Base-by-base conservation (phyloP, 108 stramenopile species). In the Conticribra guillardii region DNA sequence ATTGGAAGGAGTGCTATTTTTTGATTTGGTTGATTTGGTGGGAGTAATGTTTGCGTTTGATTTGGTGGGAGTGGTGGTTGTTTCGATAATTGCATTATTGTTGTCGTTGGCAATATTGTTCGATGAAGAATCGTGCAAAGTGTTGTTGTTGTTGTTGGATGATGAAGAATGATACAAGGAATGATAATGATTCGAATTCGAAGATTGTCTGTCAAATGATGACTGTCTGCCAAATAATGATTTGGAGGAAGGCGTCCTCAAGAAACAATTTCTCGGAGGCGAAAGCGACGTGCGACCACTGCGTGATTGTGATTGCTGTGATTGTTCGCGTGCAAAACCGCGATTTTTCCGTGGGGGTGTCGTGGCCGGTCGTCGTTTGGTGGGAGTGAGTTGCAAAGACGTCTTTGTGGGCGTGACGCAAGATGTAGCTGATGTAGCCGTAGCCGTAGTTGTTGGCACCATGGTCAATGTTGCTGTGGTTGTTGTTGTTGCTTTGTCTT, bases 291-390 rank as follows among this genome's bases (percentile, higher is more conserved):
- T 49, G 17, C 49, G 51, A 16, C 60, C 45, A 11, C 58, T 1
- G 4, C 48, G 32, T 4, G 70, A 56, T 11, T 55, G 68, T 0
- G 68, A 59, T 55, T 48, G 55, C 0, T 45, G 49, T 34, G 37
- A 22, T 16, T 3, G 19, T 32, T 33, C 30, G 27, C 18, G 19
- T 19, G 23, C 31, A 26, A 4, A 48, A 8, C 55, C 31, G 56
- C 22, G 4, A 24, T 44, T 32, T 47, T 57, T 68, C 60, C 49
- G 37, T 9, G 37, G 58, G 33, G 70, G 60, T 23, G 70, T 52
- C 18, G 70, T 71, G 29, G 60, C 60, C 22, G 57, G 60, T 18
- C 70, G 59, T 24, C 67, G 67, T 34, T 68, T 68, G 22, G 45
- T 21, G 4, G 67, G 54, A 7, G 55, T 56, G 23, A 56, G 19